Conservation (phyloP, 179 eudicot species). For the Amaranthus tricolor region DNA sequence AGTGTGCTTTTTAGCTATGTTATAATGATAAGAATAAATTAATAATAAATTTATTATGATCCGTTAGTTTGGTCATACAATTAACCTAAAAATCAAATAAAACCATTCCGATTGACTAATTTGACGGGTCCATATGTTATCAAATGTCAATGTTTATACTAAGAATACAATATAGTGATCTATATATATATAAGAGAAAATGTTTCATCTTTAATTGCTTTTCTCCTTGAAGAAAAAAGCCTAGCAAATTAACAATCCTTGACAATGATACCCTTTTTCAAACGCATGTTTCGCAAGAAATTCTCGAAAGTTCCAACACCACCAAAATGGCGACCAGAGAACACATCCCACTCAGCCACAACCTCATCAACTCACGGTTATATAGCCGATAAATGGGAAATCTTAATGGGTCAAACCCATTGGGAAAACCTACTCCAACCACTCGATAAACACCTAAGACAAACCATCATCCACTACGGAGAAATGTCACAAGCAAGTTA, state of each 20-base stretch:
- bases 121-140: no score
- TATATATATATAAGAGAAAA: slow-evolving; percentile 12
- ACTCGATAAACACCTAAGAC: slow-evolving; percentile 65
- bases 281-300: slow-evolving; percentile 23
- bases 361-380: slow-evolving; percentile 15
- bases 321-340: slow-evolving; percentile 16
- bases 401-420: slow-evolving; percentile 52
- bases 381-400: slow-evolving; percentile 56
- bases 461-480: slow-evolving; percentile 63
- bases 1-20: no score
- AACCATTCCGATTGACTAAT: no score
- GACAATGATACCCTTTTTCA: slow-evolving; percentile 9
- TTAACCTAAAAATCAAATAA: no score
- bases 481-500: slow-evolving; percentile 68
- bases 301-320: slow-evolving; percentile 19
- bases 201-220: slow-evolving; percentile 16
- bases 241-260: neutral
- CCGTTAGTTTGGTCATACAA: no score
- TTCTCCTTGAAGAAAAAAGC: slow-evolving; percentile 12
- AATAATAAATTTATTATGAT: no score
- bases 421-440: slow-evolving; percentile 74
- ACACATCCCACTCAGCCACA: neutral
- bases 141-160: no score
- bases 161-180: neutral
- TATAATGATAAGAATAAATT: no score